Percentiles rank a stretch among this genome's conserved stretches.
Conservation (phyloP, 805 yeast species). For the Candida saitoana region DNA sequence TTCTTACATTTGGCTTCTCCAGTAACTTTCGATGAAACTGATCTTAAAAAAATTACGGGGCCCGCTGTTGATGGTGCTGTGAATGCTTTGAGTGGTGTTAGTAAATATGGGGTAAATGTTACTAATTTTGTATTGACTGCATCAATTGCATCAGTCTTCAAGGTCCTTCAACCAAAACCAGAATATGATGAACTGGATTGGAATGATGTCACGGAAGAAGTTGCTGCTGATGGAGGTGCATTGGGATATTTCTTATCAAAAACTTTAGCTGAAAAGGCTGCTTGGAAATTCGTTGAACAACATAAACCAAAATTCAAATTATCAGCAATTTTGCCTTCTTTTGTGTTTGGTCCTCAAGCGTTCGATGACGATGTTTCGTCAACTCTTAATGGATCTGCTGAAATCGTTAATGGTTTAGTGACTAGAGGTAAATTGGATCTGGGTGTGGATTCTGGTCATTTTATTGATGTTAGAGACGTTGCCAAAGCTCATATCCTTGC, state of each 20-base stretch:
- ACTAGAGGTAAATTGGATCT: conserved; percentile 8
- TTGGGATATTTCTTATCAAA: conserved; percentile 22
- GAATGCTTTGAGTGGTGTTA: conserved; percentile 48
- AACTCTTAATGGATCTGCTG: conserved; percentile 23
- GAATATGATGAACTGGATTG: conserved; percentile 52
- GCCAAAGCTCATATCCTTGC: conserved; percentile 19
- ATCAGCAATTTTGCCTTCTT: conserved; percentile 18
- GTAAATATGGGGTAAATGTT: conserved; percentile 37
- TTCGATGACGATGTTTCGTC: conserved; percentile 23
- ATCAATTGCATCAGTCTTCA: conserved; percentile 25
- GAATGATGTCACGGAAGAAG: conserved; percentile 38
- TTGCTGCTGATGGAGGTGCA: conserved; percentile 15
- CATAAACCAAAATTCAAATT: conserved; percentile 19
- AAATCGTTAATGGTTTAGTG: conserved; percentile 21
- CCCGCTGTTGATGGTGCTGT: conserved; percentile 50
- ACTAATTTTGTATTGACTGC: conserved; percentile 45
- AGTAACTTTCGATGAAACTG: too few relatives aligned
- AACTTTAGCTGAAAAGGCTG: conserved; percentile 24
- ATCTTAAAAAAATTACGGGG: too few relatives aligned
- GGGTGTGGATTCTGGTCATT: conserved; percentile 17
- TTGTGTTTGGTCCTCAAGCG: conserved; percentile 25
- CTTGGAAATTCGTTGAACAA: conserved; percentile 24
- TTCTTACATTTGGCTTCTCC: background rate
- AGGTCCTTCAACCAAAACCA: conserved; percentile 28
- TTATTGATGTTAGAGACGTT: conserved; percentile 21